Percentiles rank a stretch among this genome's conserved stretches.
These are phyloP conservation scores for Blastocystis sp. DNA, from an alignment of 352 stramenopile genomes.

Conservation along the genomic window DNA sequence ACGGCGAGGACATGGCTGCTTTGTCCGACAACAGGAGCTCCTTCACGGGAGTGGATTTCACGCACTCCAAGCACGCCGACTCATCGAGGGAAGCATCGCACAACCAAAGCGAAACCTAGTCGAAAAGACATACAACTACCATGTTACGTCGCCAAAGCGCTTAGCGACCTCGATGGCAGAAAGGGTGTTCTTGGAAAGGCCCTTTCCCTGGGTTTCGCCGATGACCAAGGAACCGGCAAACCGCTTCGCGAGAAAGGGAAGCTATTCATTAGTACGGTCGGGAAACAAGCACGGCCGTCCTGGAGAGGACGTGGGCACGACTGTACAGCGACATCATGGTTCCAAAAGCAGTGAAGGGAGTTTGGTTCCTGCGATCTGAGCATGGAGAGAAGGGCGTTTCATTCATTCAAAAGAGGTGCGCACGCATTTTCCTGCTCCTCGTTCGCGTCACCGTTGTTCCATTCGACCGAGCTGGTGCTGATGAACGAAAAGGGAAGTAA, in stretches of 20 bases:
- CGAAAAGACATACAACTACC: no score
- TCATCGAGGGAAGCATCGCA: neutral
- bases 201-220: neutral
- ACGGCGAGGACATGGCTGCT: neutral
- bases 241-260: neutral
- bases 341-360: no score
- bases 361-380: no score
- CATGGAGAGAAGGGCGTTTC: neutral
- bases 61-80: neutral
- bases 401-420: neutral
- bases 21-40: neutral
- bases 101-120: conserved; percentile 48
- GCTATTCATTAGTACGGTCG: neutral
- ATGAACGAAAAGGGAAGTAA: conserved; percentile 24
- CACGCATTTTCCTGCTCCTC: neutral
- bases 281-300: neutral
- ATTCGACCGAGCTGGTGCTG: neutral
- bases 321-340: no score
- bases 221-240: conserved; percentile 35
- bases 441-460: neutral
- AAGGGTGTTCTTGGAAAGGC: conserved; percentile 49
- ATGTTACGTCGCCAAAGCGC: conserved; percentile 3
- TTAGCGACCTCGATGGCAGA: conserved; percentile 55
- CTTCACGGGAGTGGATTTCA: neutral
- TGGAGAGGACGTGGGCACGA: no score